phyloP scores from a whole-genome alignment of 2,329 filamentous ascomycete species.

The Moelleriella libera region DNA sequence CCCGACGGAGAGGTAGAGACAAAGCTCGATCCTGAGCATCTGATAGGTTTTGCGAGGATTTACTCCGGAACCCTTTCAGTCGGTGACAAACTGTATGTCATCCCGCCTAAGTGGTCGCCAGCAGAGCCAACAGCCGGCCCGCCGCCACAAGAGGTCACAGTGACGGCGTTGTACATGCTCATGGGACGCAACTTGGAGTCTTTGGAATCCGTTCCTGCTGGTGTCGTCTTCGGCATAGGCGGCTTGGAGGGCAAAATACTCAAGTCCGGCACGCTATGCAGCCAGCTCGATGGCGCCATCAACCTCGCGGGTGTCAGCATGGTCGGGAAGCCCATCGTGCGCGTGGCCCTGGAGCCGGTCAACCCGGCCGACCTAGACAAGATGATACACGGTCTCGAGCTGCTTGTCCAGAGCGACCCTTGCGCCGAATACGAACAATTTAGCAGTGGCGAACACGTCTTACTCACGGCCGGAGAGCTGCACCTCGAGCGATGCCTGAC shows the following conservation, averaged over 20 bases:
- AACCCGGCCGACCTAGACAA: slow-evolving; percentile 86
- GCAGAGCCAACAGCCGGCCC: slow-evolving; percentile 58
- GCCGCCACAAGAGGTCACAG: slow-evolving; percentile 65
- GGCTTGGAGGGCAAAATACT: slow-evolving; percentile 88
- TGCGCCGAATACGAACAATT: slow-evolving; percentile 94
- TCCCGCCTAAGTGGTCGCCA: slow-evolving; percentile 87
- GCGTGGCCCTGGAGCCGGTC: slow-evolving; percentile 85
- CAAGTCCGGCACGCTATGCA: slow-evolving; percentile 90
- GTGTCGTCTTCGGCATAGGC: slow-evolving; percentile 88
- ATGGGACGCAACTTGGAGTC: slow-evolving; percentile 87
- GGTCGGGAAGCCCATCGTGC: slow-evolving; percentile 78
- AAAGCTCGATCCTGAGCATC: slow-evolving; percentile 62
- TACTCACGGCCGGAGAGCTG: slow-evolving; percentile 84
- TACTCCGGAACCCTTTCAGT: slow-evolving; percentile 85
- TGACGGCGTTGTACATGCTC: slow-evolving; percentile 82
- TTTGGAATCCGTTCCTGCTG: slow-evolving; percentile 73
- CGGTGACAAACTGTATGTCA: slow-evolving; percentile 79
- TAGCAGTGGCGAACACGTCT: slow-evolving; percentile 83
- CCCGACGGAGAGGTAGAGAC: slow-evolving; percentile 34
- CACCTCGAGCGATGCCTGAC: slow-evolving; percentile 90
- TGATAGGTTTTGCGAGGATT: slow-evolving; percentile 88
- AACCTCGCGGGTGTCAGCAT: slow-evolving; percentile 79
- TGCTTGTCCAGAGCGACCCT: slow-evolving; percentile 88
- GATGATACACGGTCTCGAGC: slow-evolving; percentile 76
- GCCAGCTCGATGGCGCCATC: slow-evolving; percentile 68